phyloP scores from a whole-genome alignment of 2,329 filamentous ascomycete species.

The Hypoxylon rubiginosum region DNA sequence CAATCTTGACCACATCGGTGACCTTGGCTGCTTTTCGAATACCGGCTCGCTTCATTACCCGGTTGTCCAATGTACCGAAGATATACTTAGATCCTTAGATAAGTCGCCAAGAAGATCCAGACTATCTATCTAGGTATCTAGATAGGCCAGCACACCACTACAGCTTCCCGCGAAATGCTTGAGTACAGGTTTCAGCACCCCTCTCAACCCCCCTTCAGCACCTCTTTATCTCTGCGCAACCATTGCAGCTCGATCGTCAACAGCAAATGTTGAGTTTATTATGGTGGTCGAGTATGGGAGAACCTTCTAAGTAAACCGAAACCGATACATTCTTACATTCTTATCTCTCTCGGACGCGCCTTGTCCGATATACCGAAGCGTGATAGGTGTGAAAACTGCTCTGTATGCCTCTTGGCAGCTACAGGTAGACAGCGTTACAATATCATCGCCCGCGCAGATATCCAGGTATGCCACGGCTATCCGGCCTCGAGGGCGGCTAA shows the following conservation, averaged over 20 bases:
- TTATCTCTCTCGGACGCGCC: constrained; percentile 18
- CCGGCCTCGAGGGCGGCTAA: constrained; percentile 28
- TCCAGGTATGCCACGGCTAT: constrained; percentile 2
- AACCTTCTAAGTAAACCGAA: constrained; percentile 14
- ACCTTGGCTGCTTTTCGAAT: not conserved
- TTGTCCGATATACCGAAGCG: constrained; percentile 23
- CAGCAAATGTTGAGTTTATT: not conserved
- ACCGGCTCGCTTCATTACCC: not conserved
- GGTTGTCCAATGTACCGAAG: not conserved
- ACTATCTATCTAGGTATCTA: not conserved
- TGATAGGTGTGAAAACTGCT: constrained; percentile 12
- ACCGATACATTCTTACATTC: constrained; percentile 15
- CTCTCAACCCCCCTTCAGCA: not conserved
- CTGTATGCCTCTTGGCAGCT: constrained; percentile 14
- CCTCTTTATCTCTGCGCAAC: not conserved
- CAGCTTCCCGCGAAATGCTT: constrained; percentile 8
- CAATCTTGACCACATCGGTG: not conserved
- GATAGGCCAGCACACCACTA: constrained; percentile 5
- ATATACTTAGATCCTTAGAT: not conserved
- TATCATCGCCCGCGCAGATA: constrained; percentile 5
- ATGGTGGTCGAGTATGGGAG: not conserved
- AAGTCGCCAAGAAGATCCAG: constrained; percentile 3
- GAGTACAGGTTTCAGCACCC: constrained; percentile 10
- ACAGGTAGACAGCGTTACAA: constrained; percentile 18
- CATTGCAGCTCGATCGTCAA: not conserved